A percentile compares a stretch with the other conserved stretches of the same genome.
Evolutionary conservation across 768 basidiomycete species (phyloP).

Genomic region (Tephrocybe sp.): DNA sequence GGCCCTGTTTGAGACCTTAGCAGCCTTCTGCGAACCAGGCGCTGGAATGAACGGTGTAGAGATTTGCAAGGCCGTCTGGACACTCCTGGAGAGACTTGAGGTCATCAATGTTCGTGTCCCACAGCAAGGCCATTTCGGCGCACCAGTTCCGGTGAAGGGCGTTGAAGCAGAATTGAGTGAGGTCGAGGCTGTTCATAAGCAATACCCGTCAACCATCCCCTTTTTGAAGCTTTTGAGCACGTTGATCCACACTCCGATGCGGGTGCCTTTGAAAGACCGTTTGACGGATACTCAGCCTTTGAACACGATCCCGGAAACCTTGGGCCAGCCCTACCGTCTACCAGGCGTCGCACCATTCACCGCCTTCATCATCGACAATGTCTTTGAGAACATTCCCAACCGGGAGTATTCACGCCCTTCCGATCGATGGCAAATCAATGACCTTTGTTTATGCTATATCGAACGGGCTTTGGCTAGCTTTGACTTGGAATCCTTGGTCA

Average conservation of each 20-base stretch:
- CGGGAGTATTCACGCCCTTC: conserved; percentile 73
- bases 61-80: conserved; percentile 81
- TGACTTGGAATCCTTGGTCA: conserved; percentile 71
- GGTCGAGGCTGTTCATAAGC: conserved; percentile 71
- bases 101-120: conserved; percentile 70
- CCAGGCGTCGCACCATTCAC: conserved; percentile 82
- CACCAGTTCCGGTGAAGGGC: conserved; percentile 61
- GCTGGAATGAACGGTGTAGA: conserved; percentile 72
- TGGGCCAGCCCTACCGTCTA: conserved; percentile 78
- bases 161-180: conserved; percentile 87
- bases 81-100: conserved; percentile 78
- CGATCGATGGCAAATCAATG: conserved; percentile 86
- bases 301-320: conserved; percentile 74
- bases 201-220: conserved; percentile 87
- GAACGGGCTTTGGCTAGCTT: conserved; percentile 82
- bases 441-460: conserved; percentile 78
- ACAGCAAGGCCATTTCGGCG: conserved; percentile 35
- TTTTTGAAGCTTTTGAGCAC: conserved; percentile 82
- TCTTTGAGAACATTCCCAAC: conserved; percentile 72
- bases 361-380: conserved; percentile 86
- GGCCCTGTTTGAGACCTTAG: conserved; percentile 73
- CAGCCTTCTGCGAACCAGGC: conserved; percentile 81
- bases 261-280: conserved; percentile 58
- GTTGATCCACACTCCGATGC: conserved; percentile 80
- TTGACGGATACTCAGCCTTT: conserved; percentile 56